Evolutionary conservation across 106 monocot species (phyloP).

Genomic region (Allium fistulosum): DNA sequence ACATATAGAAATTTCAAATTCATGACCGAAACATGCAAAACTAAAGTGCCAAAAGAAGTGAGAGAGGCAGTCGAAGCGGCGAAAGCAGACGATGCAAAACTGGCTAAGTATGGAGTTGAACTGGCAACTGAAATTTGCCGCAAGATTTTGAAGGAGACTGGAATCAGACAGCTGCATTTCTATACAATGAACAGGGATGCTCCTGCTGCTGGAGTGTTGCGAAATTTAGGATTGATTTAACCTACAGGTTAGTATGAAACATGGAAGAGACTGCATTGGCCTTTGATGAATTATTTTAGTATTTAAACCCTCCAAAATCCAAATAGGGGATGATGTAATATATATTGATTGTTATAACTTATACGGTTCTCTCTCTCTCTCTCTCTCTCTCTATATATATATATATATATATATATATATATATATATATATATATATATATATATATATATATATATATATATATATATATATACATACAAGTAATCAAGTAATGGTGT

Average conservation of each 20-base stretch:
- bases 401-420: no score
- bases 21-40: slow-evolving; percentile 55
- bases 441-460: no score
- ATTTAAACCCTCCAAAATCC: no score
- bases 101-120: slow-evolving; percentile 38
- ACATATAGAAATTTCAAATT: slow-evolving; percentile 40
- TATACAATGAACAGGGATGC: slow-evolving; percentile 55
- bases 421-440: no score
- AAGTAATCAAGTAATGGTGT: no score
- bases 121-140: slow-evolving; percentile 44
- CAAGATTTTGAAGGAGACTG: slow-evolving; percentile 27
- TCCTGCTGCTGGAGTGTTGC: slow-evolving; percentile 30
- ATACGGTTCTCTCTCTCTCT: no score
- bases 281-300: no score
- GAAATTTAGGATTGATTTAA: slow-evolving; percentile 27
- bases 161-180: slow-evolving; percentile 39
- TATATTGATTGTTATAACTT: no score
- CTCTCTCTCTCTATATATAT: no score
- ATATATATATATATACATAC: no score
- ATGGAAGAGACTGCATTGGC: neutral
- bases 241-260: neutral
- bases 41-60: slow-evolving; percentile 35
- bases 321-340: no score
- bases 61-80: slow-evolving; percentile 27
- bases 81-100: slow-evolving; percentile 29